Conservation (phyloP, 305 asterid genomes). For the Solanum hybrid region DNA sequence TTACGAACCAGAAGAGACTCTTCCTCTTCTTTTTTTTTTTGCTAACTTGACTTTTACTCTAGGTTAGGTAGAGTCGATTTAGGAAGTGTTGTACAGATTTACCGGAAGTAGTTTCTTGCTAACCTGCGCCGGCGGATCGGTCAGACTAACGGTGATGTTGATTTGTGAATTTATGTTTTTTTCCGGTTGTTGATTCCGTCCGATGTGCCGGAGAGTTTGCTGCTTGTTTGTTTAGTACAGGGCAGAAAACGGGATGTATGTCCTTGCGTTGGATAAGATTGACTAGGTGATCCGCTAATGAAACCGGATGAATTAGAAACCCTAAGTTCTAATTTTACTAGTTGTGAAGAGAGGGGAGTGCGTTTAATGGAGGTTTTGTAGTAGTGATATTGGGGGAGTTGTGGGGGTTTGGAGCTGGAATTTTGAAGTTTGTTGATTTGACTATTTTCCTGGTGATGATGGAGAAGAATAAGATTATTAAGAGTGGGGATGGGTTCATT, state of each 20-base stretch:
- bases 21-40: neutral
- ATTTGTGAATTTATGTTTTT: neutral
- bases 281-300: neutral
- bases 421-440: neutral
- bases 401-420: slow-evolving; percentile 13
- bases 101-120: neutral
- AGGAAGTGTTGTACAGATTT: neutral
- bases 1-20: neutral
- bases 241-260: neutral
- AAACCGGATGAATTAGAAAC: neutral
- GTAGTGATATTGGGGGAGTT: neutral
- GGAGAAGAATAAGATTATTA: slow-evolving; percentile 52
- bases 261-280: neutral
- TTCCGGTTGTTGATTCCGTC: neutral
- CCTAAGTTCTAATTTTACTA: neutral
- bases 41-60: slow-evolving; percentile 1
- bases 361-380: neutral
- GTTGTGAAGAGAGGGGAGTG: neutral
- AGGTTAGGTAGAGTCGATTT: neutral
- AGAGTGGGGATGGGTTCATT: slow-evolving; percentile 73
- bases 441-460: slow-evolving; percentile 19
- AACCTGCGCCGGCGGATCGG: slow-evolving; percentile 27
- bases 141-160: neutral
- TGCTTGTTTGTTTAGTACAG: neutral
- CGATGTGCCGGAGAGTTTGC: slow-evolving; percentile 4